These are phyloP conservation scores for Talaromyces pinophilus DNA, from an alignment of 2,329 filamentous ascomycete species.

Conservation along the genomic window DNA sequence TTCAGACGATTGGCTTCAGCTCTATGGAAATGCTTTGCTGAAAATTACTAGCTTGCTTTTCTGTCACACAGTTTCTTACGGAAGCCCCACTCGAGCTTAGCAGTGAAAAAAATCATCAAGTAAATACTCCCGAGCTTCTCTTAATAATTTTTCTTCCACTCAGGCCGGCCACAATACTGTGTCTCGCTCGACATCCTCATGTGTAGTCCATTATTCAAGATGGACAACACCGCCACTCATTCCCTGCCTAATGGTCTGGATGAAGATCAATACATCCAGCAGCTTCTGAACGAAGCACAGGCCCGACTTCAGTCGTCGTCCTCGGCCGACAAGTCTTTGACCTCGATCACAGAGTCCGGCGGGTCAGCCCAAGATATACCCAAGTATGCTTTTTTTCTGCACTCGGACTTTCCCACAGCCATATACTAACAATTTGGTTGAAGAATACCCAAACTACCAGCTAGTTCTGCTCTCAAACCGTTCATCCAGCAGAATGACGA, in stretches of 20 bases:
- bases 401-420: background rate
- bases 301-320: constrained; percentile 50
- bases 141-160: constrained; percentile 1
- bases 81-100: constrained; percentile 16
- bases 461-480: constrained; percentile 51
- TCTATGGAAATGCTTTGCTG: too few relatives aligned
- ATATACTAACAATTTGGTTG: constrained; percentile 17
- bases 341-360: constrained; percentile 23
- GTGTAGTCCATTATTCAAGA: constrained; percentile 7
- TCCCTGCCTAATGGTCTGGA: background rate
- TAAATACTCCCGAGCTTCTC: constrained; percentile 3
- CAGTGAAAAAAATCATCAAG: background rate
- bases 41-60: background rate
- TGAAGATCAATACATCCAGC: constrained; percentile 61
- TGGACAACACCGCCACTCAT: constrained; percentile 14
- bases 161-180: background rate
- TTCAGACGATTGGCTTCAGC: background rate
- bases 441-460: constrained; percentile 55
- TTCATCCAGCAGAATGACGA: constrained; percentile 57
- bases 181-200: constrained; percentile 5
- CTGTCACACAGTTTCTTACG: background rate
- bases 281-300: constrained; percentile 65
- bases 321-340: constrained; percentile 24
- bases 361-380: constrained; percentile 5
- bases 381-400: constrained; percentile 2